Percentiles rank a stretch among this genome's conserved stretches.
These are phyloP conservation scores for Eucalyptus coolabah DNA, from an alignment of 345 rosid species.

Conservation along the genomic window DNA sequence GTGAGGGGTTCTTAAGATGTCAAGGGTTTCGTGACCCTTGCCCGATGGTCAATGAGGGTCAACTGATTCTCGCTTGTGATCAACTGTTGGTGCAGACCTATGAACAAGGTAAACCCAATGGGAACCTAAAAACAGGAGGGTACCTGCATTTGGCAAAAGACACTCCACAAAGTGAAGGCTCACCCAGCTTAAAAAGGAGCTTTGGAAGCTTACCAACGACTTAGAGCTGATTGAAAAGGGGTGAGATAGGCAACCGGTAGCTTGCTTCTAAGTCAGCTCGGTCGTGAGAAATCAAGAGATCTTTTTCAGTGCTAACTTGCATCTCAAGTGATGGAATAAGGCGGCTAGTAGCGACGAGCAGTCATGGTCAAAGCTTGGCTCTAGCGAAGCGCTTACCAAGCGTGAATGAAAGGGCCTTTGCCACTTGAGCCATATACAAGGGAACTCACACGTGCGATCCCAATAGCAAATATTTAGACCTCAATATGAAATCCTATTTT, in stretches of 20 bases:
- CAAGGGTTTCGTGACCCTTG: not conserved
- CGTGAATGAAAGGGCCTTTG: not conserved
- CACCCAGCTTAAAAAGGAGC: not conserved
- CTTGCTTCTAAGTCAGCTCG: no score
- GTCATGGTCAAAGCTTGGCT: no score
- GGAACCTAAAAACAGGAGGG: not conserved
- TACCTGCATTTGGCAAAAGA: not conserved
- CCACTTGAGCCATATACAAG: not conserved
- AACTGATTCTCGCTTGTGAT: not conserved
- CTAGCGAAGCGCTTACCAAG: not conserved
- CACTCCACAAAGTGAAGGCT: not conserved
- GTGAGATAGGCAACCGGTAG: no score
- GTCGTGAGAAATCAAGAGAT: no score
- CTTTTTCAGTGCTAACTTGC: no score
- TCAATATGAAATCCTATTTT: no score
- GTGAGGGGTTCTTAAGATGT: not conserved
- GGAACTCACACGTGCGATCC: not conserved
- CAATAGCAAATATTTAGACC: no score
- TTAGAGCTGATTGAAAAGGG: no score
- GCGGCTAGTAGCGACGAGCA: no score
- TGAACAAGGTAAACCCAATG: not conserved
- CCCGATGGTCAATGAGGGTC: not conserved
- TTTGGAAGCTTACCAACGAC: not conserved
- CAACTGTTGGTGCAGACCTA: not conserved
- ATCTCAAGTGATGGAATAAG: no score